Evolutionary conservation across 1,284 basidiomycete genomes (phyloP).

Genomic region (Neolentinus lepideus): DNA sequence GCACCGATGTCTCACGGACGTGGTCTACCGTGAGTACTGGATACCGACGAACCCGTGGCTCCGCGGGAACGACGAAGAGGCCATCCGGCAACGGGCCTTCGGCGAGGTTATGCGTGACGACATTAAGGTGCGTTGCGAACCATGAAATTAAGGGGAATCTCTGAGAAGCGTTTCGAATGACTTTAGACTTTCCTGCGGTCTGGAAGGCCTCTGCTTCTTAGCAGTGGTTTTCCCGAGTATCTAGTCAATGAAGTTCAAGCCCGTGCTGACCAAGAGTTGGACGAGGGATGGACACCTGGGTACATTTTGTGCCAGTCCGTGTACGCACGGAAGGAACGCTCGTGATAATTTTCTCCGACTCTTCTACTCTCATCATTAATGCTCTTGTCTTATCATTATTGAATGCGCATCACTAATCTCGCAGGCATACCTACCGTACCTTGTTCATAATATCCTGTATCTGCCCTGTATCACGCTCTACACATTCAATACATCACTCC

Average conservation of each 20-base stretch:
- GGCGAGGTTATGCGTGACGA: constrained; percentile 35
- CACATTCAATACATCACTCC: not conserved
- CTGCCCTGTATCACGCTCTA: not conserved
- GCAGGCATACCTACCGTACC: not conserved
- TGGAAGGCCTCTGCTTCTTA: constrained; percentile 58
- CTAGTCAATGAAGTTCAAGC: constrained; percentile 45
- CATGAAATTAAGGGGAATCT: not conserved
- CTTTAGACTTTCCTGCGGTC: constrained; percentile 55
- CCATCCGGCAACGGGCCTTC: constrained; percentile 21
- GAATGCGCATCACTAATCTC: not conserved
- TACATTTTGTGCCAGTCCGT: constrained; percentile 52
- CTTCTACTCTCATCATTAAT: constrained; percentile 4
- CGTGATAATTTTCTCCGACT: not conserved
- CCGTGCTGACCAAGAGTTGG: constrained; percentile 43
- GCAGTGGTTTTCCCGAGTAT: constrained; percentile 45
- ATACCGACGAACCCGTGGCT: constrained; percentile 48
- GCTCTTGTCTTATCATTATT: constrained; percentile 1
- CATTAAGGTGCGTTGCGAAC: constrained; percentile 23
- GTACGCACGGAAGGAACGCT: constrained; percentile 33
- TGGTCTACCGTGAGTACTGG: constrained; percentile 49
- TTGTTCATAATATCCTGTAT: not conserved
- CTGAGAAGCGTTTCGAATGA: not conserved
- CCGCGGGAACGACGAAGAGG: constrained; percentile 20
- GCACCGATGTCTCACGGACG: constrained; percentile 48
- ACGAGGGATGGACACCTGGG: constrained; percentile 35